Conservation (phyloP, 2,329 filamentous ascomycete species). For the Nigrospora osmanthi region DNA sequence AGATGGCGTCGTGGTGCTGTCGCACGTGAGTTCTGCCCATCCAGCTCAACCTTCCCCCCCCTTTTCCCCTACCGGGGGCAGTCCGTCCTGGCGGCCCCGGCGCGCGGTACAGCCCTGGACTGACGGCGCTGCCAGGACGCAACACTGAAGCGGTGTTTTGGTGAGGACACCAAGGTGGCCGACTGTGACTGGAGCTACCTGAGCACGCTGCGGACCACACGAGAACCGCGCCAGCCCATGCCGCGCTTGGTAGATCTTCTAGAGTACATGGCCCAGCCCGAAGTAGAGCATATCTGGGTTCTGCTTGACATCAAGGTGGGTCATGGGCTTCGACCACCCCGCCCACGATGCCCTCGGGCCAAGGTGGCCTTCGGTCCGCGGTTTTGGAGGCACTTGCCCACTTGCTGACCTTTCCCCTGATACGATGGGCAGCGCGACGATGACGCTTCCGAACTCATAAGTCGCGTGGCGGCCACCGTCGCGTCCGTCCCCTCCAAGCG, state of each 20-base stretch:
- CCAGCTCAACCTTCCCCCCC: background rate
- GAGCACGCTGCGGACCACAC: slow-evolving; percentile 57
- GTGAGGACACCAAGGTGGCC: slow-evolving; percentile 60
- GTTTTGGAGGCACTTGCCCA: background rate
- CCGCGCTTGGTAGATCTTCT: slow-evolving; percentile 69
- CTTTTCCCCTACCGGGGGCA: no score
- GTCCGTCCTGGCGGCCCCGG: background rate
- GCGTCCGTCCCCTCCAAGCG: slow-evolving; percentile 36
- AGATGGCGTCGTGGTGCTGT: slow-evolving; percentile 79
- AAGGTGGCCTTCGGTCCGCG: no score
- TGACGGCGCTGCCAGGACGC: slow-evolving; percentile 46
- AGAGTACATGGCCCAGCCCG: slow-evolving; percentile 59
- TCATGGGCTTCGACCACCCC: background rate
- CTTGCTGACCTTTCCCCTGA: background rate
- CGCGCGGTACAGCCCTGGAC: background rate
- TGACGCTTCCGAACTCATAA: slow-evolving; percentile 61
- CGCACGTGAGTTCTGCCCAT: slow-evolving; percentile 50
- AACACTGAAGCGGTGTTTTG: slow-evolving; percentile 74
- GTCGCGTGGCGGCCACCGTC: slow-evolving; percentile 58
- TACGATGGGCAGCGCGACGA: slow-evolving; percentile 52
- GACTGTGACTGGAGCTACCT: slow-evolving; percentile 74
- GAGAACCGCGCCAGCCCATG: slow-evolving; percentile 63
- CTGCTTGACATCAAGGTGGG: slow-evolving; percentile 80
- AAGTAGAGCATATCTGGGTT: slow-evolving; percentile 64
- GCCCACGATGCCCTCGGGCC: no score